A percentile compares a stretch with the other conserved stretches of the same genome.
Evolutionary conservation across 306 rosid species (phyloP).

Genomic region (Alnus glutinosa): DNA sequence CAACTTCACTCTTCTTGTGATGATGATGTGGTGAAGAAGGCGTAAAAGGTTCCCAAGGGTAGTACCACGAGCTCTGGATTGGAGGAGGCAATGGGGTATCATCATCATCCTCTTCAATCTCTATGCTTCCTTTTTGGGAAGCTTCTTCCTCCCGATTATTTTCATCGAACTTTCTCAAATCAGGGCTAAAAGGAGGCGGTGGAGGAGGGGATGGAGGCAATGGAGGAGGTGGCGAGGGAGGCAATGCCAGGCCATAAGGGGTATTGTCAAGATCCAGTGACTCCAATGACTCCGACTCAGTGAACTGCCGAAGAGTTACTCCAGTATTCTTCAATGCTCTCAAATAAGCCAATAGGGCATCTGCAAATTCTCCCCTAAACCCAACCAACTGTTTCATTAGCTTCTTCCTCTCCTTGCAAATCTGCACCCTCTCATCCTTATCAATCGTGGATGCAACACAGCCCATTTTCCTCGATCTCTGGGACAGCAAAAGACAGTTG

Average conservation of each 20-base stretch:
- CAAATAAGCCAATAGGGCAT: conserved; percentile 68
- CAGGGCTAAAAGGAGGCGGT: conserved; percentile 57
- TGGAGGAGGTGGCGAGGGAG: conserved; percentile 55
- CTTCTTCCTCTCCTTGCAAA: conserved; percentile 78
- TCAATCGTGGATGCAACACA: conserved; percentile 70
- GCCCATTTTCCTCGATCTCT: conserved; percentile 59
- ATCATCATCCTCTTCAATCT: conserved; percentile 34
- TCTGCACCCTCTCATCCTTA: conserved; percentile 65
- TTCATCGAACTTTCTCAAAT: conserved; percentile 31
- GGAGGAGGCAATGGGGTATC: conserved; percentile 29
- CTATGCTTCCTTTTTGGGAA: conserved; percentile 39
- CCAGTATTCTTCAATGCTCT: conserved; percentile 78
- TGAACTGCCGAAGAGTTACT: conserved; percentile 79
- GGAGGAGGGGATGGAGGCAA: conserved; percentile 71
- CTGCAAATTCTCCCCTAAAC: conserved; percentile 74
- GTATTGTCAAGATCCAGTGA: conserved; percentile 62
- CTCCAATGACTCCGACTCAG: conserved; percentile 76
- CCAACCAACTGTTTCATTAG: conserved; percentile 66
- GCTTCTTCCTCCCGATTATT: conserved; percentile 25
- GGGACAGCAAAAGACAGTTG: conserved; percentile 13
- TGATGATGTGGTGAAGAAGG: conserved; percentile 27
- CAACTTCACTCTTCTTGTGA: conserved; percentile 32
- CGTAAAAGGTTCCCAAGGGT: conserved; percentile 18
- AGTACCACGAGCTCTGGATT: conserved; percentile 31
- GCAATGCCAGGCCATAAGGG: conserved; percentile 38